Evolutionary conservation across 257 asterid species (phyloP).

Genomic region (Solanum ossicruentum): DNA sequence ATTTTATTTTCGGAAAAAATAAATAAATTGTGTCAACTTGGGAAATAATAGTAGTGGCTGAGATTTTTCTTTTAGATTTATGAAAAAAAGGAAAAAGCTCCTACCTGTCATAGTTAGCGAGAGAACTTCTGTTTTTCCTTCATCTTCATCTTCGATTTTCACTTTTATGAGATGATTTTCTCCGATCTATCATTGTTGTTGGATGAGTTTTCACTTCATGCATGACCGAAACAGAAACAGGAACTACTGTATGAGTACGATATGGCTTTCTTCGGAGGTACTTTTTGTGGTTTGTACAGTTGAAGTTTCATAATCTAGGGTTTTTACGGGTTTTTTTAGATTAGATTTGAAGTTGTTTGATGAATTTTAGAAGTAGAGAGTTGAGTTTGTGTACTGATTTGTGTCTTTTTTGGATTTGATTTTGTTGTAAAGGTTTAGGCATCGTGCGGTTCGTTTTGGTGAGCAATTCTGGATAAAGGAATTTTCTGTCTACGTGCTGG

Average conservation of each 20-base stretch:
- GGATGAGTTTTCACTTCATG: constrained; percentile 15
- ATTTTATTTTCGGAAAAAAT: neutral
- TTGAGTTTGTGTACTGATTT: neutral
- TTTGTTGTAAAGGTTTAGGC: constrained; percentile 35
- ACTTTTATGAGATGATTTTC: neutral
- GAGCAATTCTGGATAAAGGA: constrained; percentile 28
- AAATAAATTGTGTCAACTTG: neutral
- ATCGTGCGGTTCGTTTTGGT: constrained; percentile 25
- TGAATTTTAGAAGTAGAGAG: neutral
- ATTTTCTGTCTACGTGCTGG: constrained; percentile 10
- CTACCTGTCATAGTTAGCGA: neutral
- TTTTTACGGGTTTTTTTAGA: neutral
- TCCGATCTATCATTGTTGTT: constrained; percentile 25
- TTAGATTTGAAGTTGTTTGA: neutral
- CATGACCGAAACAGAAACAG: constrained; percentile 14
- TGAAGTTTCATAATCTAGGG: neutral
- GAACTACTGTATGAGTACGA: constrained; percentile 1
- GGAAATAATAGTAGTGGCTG: constrained; percentile 67
- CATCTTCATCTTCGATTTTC: neutral
- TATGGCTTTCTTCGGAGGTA: constrained; percentile 22
- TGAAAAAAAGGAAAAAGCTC: neutral
- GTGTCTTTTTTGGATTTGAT: neutral
- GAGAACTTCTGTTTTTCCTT: neutral
- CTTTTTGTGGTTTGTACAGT: too few relatives aligned
- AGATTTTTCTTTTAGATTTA: constrained; percentile 19